Percentiles rank a stretch among this genome's conserved stretches.
Conservation (phyloP, 441 rosid genomes). For the Cnidoscolus chayamansa region DNA sequence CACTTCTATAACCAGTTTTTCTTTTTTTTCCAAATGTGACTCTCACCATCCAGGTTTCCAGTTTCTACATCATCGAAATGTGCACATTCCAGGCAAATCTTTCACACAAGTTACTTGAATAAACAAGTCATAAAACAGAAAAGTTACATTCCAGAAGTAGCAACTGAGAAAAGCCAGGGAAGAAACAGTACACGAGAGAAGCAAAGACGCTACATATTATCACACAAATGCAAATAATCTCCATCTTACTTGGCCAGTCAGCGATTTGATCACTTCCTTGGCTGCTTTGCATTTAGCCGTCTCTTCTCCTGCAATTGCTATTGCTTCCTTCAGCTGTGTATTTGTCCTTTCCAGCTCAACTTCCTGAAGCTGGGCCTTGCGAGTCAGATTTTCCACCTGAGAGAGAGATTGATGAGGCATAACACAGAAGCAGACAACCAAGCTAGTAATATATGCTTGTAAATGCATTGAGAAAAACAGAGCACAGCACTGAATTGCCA, state of each 20-base stretch:
- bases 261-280: conserved; percentile 94
- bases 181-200: too few species aligned
- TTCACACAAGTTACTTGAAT: too few species aligned
- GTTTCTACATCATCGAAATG: too few species aligned
- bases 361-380: conserved; percentile 82
- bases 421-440: conserved; percentile 12
- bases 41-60: too few species aligned
- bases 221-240: conserved; percentile 2
- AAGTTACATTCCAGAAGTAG: too few species aligned
- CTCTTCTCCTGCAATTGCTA: conserved; percentile 83
- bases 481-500: not conserved
- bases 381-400: conserved; percentile 83
- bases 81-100: too few species aligned
- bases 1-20: too few species aligned
- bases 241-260: conserved; percentile 80
- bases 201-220: too few species aligned
- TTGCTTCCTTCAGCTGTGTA: conserved; percentile 81
- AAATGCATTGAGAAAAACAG: not conserved
- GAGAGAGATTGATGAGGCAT: conserved; percentile 27
- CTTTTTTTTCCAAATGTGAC: too few species aligned
- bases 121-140: too few species aligned
- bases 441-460: not conserved
- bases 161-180: too few species aligned
- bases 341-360: conserved; percentile 83
- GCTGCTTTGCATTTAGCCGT: conserved; percentile 92